Percentiles rank a stretch among this genome's conserved stretches.
Evolutionary conservation across 192 early-diverging fungal genomes (phyloP).

Genomic region (Coemansia sp.): DNA sequence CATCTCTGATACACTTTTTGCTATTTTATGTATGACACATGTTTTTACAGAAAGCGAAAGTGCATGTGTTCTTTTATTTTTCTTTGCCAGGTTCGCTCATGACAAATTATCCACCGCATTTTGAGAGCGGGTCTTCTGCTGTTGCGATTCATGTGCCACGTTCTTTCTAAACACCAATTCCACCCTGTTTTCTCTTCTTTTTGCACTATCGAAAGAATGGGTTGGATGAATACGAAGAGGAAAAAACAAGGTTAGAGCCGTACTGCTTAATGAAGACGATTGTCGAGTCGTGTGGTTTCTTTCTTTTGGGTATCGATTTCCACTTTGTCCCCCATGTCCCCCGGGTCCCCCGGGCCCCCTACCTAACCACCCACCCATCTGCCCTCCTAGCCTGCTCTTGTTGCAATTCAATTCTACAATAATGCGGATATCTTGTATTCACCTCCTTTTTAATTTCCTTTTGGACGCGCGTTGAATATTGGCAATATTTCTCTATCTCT

Average conservation of each 20-base stretch:
- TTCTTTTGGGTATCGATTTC: slow-evolving; percentile 18
- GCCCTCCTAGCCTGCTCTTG: neutral
- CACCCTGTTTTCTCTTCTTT: neutral
- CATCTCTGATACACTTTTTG: too few relatives aligned
- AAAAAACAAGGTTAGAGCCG: slow-evolving; percentile 6
- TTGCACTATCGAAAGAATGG: slow-evolving; percentile 16
- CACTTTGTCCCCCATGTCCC: slow-evolving; percentile 2
- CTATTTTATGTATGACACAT: too few relatives aligned
- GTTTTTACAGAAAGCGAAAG: too few relatives aligned
- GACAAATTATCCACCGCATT: too few relatives aligned
- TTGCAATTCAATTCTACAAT: slow-evolving; percentile 18
- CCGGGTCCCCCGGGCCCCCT: too few relatives aligned
- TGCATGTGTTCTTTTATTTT: too few relatives aligned
- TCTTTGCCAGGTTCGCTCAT: too few relatives aligned
- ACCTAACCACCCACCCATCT: neutral
- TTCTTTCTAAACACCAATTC: too few relatives aligned
- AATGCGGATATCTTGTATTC: neutral
- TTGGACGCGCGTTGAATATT: slow-evolving; percentile 1
- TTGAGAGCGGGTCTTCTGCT: too few relatives aligned
- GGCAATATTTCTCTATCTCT: too few relatives aligned
- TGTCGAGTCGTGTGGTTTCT: neutral
- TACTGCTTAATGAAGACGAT: slow-evolving; percentile 3
- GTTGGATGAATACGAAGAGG: too few relatives aligned
- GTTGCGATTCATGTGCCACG: too few relatives aligned
- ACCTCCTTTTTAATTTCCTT: neutral